Percentiles rank a stretch among this genome's conserved stretches.
Conservation (phyloP, 305 asterid species). For the Fraxinus velutina region DNA sequence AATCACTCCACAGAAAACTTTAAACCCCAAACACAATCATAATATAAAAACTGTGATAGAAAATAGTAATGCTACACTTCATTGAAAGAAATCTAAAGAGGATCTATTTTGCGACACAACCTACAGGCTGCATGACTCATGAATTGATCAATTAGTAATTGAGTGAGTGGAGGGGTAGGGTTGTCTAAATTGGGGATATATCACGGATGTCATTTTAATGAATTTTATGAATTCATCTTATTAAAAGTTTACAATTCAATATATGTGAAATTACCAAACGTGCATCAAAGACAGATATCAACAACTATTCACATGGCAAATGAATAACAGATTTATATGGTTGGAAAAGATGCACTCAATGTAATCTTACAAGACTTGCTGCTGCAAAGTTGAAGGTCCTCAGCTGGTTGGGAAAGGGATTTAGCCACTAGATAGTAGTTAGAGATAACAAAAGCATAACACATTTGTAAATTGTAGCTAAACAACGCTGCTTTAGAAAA, state of each 20-base stretch:
- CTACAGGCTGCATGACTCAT: background rate
- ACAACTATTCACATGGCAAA: background rate
- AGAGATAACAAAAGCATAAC: background rate
- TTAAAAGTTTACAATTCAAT: background rate
- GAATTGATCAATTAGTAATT: background rate
- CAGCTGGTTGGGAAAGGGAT: background rate
- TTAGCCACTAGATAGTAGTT: background rate
- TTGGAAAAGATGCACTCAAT: background rate
- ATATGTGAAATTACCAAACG: background rate
- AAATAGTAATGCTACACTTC: background rate
- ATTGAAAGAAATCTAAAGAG: background rate
- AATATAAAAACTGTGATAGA: background rate
- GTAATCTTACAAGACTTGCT: background rate
- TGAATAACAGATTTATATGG: background rate
- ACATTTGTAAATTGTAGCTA: background rate
- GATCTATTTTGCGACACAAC: background rate
- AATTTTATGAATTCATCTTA: background rate
- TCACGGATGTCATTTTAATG: background rate
- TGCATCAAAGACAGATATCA: background rate
- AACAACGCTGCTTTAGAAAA: background rate
- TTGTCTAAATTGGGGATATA: background rate
- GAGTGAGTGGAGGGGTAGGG: background rate
- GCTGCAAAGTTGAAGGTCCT: background rate
- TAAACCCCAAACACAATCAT: background rate
- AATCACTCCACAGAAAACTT: background rate